Conservation (phyloP, 2,329 filamentous ascomycete species). For the Epichloe elymi region DNA sequence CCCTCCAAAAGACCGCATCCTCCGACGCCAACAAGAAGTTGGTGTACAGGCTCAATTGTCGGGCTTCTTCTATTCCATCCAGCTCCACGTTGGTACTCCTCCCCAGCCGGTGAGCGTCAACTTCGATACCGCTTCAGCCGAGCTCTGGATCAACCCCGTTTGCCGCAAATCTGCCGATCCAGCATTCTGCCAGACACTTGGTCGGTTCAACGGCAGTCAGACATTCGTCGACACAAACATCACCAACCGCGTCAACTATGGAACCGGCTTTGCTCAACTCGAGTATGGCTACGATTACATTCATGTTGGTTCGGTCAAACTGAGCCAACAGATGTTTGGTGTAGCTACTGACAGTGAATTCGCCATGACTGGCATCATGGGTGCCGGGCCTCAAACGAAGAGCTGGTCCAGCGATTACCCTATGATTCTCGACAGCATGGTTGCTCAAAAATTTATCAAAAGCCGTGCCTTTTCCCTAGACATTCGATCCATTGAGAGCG, state of each 20-base stretch:
- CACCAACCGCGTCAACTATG: slow-evolving; percentile 17
- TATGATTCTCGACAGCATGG: slow-evolving; percentile 21
- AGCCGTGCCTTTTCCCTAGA: slow-evolving; percentile 24
- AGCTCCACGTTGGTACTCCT: slow-evolving; percentile 25
- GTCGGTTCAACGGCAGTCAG: slow-evolving; percentile 18
- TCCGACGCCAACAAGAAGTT: slow-evolving; percentile 18
- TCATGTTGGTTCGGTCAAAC: slow-evolving; percentile 17
- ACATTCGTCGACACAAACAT: slow-evolving; percentile 16
- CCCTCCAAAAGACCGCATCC: slow-evolving; percentile 14
- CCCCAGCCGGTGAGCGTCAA: slow-evolving; percentile 24
- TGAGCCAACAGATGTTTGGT: slow-evolving; percentile 24
- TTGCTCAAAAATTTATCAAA: slow-evolving; percentile 21
- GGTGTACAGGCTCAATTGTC: slow-evolving; percentile 13
- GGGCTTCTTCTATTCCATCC: slow-evolving; percentile 26
- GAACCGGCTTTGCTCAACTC: slow-evolving; percentile 19
- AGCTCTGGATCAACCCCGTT: slow-evolving; percentile 30
- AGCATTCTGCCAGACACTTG: slow-evolving; percentile 15
- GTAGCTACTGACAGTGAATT: slow-evolving; percentile 20
- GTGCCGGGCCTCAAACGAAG: slow-evolving; percentile 19
- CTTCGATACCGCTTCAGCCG: slow-evolving; percentile 28
- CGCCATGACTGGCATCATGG: slow-evolving; percentile 20
- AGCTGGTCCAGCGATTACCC: slow-evolving; percentile 24
- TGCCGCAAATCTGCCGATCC: slow-evolving; percentile 20
- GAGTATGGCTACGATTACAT: slow-evolving; percentile 22
- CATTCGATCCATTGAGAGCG: slow-evolving; percentile 18